Conservation (phyloP, 495 filamentous ascomycete genomes). For the Penicillium daleae region DNA sequence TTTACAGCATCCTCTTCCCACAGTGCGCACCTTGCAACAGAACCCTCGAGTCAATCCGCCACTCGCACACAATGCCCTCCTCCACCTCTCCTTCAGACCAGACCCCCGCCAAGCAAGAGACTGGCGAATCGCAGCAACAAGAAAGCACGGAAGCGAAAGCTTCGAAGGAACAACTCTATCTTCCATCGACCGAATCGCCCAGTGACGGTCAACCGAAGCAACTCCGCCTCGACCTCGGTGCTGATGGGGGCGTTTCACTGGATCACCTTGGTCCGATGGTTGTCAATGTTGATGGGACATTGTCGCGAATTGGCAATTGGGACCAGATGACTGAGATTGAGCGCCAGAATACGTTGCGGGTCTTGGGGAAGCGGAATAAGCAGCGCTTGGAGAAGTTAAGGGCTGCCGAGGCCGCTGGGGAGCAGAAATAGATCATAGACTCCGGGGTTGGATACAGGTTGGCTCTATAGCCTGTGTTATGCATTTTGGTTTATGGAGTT, state of each 20-base stretch:
- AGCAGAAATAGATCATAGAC: neutral
- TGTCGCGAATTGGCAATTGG: slow-evolving; percentile 71
- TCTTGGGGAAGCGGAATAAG: slow-evolving; percentile 68
- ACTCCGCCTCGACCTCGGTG: slow-evolving; percentile 50
- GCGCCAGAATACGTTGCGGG: slow-evolving; percentile 60
- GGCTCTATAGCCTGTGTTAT: neutral
- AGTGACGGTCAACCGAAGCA: slow-evolving; percentile 19
- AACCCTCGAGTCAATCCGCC: slow-evolving; percentile 11
- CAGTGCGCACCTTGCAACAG: slow-evolving; percentile 24
- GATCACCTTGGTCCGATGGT: slow-evolving; percentile 69
- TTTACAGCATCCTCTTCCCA: slow-evolving; percentile 31
- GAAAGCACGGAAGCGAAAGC: slow-evolving; percentile 12
- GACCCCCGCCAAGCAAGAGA: slow-evolving; percentile 10
- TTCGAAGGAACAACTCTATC: slow-evolving; percentile 27
- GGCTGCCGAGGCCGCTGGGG: slow-evolving; percentile 32
- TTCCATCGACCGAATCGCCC: slow-evolving; percentile 34
- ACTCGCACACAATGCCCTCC: slow-evolving; percentile 28
- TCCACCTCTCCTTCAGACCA: slow-evolving; percentile 9
- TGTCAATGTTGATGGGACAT: slow-evolving; percentile 66
- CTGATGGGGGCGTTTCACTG: slow-evolving; percentile 49
- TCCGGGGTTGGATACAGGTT: neutral
- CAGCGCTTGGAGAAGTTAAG: slow-evolving; percentile 58
- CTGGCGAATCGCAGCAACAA: slow-evolving; percentile 20
- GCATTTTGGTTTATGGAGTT: neutral
- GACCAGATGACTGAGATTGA: slow-evolving; percentile 66